phyloP scores from a whole-genome alignment of 2,329 filamentous ascomycete genomes.

The Stachybotrys elegans region DNA sequence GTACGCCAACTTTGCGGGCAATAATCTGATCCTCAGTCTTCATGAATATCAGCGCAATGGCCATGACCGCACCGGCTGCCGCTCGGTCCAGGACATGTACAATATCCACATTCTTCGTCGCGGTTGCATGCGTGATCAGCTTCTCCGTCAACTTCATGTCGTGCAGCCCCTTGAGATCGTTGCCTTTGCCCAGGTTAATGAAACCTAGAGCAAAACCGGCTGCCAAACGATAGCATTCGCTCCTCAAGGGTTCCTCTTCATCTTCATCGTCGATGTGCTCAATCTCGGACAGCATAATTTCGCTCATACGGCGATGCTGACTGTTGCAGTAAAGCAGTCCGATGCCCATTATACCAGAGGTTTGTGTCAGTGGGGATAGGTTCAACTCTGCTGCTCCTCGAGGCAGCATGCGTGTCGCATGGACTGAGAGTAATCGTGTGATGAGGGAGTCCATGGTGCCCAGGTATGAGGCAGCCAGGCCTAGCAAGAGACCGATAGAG shows the following conservation, averaged over 20 bases:
- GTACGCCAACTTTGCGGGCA: conserved; percentile 88
- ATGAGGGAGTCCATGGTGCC: conserved; percentile 97
- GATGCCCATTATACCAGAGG: conserved; percentile 95
- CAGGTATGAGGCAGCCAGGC: conserved; percentile 86
- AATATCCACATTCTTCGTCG: conserved; percentile 84
- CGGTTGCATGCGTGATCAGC: conserved; percentile 77
- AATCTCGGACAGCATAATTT: conserved; percentile 97
- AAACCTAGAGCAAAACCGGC: conserved; percentile 90
- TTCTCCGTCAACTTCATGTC: conserved; percentile 93
- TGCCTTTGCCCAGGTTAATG: conserved; percentile 91
- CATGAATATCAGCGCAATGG: conserved; percentile 90
- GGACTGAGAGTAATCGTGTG: conserved; percentile 87
- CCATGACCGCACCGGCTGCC: conserved; percentile 87
- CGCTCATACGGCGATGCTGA: conserved; percentile 96
- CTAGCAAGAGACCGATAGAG: conserved; percentile 88
- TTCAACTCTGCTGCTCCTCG: conserved; percentile 91
- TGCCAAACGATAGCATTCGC: conserved; percentile 93
- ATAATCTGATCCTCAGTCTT: conserved; percentile 87
- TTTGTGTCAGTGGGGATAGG: conserved; percentile 86
- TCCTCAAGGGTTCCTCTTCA: conserved; percentile 79
- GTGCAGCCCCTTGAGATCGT: conserved; percentile 79
- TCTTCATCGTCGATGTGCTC: conserved; percentile 76
- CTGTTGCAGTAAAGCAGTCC: conserved; percentile 91
- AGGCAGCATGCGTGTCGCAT: conserved; percentile 91
- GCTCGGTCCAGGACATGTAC: conserved; percentile 92